Evolutionary conservation across 805 yeast genomes (phyloP), one percentile per base, ranked within the genome.

Genomic region (Maudiozyma pseudohumilis): DNA sequence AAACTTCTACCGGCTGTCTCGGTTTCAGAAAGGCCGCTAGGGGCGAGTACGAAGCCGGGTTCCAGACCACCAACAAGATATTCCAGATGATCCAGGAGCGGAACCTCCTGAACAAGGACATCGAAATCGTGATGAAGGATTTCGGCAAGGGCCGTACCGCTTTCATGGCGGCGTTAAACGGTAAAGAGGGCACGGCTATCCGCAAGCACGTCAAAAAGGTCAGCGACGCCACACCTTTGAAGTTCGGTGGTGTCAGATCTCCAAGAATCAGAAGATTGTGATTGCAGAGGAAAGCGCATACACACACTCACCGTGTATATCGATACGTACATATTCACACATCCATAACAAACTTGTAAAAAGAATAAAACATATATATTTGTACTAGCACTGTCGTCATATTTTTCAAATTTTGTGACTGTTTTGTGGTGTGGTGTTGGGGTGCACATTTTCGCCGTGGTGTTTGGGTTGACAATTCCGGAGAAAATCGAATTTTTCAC

Each of bases 91-190:
- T 89, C 55, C 76, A 75, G 61, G 82, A 77, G 55, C 71, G 67
- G 45, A 71, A 70, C 26, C 64, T 70, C 40, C 56, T 77, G 33
- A 72, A 71, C 29, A 74, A 74, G 45, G 72, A 77, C 45, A 65
- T 89, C 20, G 96, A 89, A 59, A 59, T 89, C 31, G 75, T 85
- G 16, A 66, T 87, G 50, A 77, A 78, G 47, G 84, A 84, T 47
- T 86, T 80, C 49, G 95, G 96, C 37, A 83, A 83, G 54, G 95
- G 95, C 29, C 75, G 96, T 60, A 77, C 75, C 43, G 95, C 95
- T 1, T 88, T 92, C 48, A 64, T 77, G 39, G 79, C 77, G 37
- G 95, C 94, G 2, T 70, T 89, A 46, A 75, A 75, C 50, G 96
- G 96, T 49, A 83, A 82, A 56, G 97, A 89, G 66, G 96, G 96